phyloP scores from a whole-genome alignment of 2,329 filamentous ascomycete genomes.

The Diplodia corticola region DNA sequence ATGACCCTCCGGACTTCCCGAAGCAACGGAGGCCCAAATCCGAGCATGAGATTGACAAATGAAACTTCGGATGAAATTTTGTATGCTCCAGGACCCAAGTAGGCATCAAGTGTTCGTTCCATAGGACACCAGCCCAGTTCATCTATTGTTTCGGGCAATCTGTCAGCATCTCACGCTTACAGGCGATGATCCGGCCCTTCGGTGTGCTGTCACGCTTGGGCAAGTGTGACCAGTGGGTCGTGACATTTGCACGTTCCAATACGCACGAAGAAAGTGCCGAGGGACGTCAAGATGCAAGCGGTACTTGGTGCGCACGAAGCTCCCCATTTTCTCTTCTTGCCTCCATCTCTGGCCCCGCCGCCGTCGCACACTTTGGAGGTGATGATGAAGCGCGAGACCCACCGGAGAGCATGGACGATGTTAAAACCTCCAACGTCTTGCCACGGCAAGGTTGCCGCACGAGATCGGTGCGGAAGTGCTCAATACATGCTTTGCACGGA shows the following conservation, averaged over 20 bases:
- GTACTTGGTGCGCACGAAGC: not conserved
- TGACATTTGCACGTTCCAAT: not conserved
- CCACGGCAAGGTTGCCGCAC: conserved; percentile 41
- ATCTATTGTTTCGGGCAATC: conserved; percentile 23
- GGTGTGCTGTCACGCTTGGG: not conserved
- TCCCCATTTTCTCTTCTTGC: not conserved
- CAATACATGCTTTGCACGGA: conserved; percentile 42
- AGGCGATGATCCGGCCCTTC: not conserved
- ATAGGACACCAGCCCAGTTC: conserved; percentile 40
- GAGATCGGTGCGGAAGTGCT: conserved; percentile 40
- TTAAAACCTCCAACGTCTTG: conserved; percentile 22
- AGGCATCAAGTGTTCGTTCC: conserved; percentile 32
- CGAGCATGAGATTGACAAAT: conserved; percentile 36
- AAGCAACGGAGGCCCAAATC: conserved; percentile 35
- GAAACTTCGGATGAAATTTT: conserved; percentile 29
- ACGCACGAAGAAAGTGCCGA: not conserved
- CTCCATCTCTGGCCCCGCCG: not conserved
- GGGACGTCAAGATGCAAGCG: not conserved
- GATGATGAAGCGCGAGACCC: conserved; percentile 15
- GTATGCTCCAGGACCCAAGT: conserved; percentile 28
- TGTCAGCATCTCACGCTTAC: conserved; percentile 4
- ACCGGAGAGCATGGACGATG: conserved; percentile 14
- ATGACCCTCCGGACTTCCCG: conserved; percentile 34
- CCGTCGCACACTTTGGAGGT: not conserved
- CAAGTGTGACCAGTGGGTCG: not conserved